A percentile compares a stretch with the other conserved stretches of the same genome.
Evolutionary conservation across 2,329 filamentous ascomycete species (phyloP).

Genomic region (Pestalotiopsis sp.): DNA sequence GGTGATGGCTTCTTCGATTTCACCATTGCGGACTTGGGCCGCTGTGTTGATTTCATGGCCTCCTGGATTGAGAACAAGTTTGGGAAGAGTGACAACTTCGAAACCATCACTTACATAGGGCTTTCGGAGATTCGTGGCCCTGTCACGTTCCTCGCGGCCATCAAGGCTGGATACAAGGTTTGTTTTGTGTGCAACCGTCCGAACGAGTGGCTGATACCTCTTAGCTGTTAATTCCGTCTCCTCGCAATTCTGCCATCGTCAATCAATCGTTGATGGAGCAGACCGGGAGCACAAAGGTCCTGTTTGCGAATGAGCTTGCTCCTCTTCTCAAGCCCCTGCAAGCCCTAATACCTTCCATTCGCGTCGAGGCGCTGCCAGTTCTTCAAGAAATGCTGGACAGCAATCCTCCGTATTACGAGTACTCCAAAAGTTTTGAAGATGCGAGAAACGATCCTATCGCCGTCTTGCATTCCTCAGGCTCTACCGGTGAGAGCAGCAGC

Average conservation of each 20-base stretch:
- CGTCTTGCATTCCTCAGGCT: conserved; percentile 19
- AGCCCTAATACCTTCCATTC: background rate
- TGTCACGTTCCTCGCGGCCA: conserved; percentile 33
- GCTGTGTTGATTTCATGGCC: conserved; percentile 26
- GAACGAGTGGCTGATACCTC: background rate
- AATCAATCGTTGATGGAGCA: conserved; percentile 19
- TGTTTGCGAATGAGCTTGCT: conserved; percentile 14
- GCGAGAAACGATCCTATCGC: conserved; percentile 15
- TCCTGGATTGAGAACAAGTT: conserved; percentile 26
- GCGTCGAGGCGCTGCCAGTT: background rate
- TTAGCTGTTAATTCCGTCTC: conserved; percentile 21
- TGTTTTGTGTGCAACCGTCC: background rate
- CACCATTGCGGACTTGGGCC: conserved; percentile 19
- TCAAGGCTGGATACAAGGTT: conserved; percentile 38
- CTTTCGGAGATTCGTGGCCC: conserved; percentile 32
- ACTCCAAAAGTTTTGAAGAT: conserved; percentile 15
- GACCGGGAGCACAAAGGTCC: conserved; percentile 15
- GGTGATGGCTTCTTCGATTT: conserved; percentile 19
- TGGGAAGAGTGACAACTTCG: conserved; percentile 21
- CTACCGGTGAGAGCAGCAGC: conserved; percentile 15
- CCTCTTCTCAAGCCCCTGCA: conserved; percentile 2
- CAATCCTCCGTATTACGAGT: background rate
- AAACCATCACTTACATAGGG: conserved; percentile 26
- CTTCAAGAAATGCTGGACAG: conserved; percentile 8
- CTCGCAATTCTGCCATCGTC: conserved; percentile 16